Evolutionary conservation across 192 early-diverging fungal genomes (phyloP), one percentile per base, ranked within the genome.

Genomic region (Coemansia interrupta): DNA sequence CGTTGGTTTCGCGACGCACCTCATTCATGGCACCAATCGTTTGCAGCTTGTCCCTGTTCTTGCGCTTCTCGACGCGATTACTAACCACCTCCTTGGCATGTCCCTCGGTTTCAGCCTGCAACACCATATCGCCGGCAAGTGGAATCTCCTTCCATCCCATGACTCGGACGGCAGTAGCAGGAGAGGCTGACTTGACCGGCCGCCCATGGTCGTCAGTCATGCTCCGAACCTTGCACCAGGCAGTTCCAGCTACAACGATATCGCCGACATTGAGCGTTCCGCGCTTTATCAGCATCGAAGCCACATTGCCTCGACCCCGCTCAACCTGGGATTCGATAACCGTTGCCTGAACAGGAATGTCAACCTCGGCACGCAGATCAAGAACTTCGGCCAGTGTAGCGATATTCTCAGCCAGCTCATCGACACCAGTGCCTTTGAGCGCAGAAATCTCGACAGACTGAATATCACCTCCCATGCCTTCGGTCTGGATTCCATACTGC

Each of bases 81-180:
- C 68, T 70, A 7, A 93, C 83, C 0, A 89, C 89, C 19, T 80
- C 81, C 75, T 92, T 94, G 36, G 92, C 93, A 36, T 85, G 72
- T 2, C 48, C 42, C 52, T 79, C 76, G 11, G 56, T 47, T 32
- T 81, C 80, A 3, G 89, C 89, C 43, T 91, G 87, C 20, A 98
- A 62, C 15, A 89, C 92, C 65, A 87, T 81, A 60, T 98, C 94
- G 22, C 96, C 96, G 14, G 96, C 92, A 36, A 81, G 74, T 7
- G 96, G 96, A 24, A 96, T 76, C 10, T 90, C 90, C 60, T 92
- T 92, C 96, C 96, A 98, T 4, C 96, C 96, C 64, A 84, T 87
- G 12, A 96, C 82, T 61, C 89, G 84, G 42, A 95, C 92, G 4
- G 96, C 90, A 2, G 77, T 83, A 18, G 91, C 92, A 3, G 96